A percentile compares a stretch with the other conserved stretches of the same genome.
Evolutionary conservation across 257 asterid genomes (phyloP).

Genomic region (Forsythia viridissima): DNA sequence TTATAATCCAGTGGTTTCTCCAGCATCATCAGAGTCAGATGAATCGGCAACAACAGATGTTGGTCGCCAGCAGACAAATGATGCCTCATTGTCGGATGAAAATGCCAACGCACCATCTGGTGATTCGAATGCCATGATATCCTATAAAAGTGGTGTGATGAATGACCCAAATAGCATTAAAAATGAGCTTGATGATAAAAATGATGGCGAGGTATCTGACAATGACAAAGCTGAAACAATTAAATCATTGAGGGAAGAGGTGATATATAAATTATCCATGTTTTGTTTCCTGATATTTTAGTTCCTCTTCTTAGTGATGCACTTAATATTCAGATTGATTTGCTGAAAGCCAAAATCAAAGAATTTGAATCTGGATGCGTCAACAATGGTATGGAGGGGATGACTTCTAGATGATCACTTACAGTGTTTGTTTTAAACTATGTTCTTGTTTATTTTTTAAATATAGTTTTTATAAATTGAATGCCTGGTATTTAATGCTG

Average conservation of each 20-base stretch:
- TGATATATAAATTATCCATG: slow-evolving; percentile 25
- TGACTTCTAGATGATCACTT: slow-evolving; percentile 17
- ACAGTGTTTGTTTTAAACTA: not conserved
- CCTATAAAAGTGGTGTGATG: slow-evolving; percentile 21
- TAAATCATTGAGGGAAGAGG: slow-evolving; percentile 70
- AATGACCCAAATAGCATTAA: slow-evolving; percentile 30
- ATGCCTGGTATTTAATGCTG: slow-evolving; percentile 24
- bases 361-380: slow-evolving; percentile 49
- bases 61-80: slow-evolving; percentile 33
- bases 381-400: slow-evolving; percentile 48
- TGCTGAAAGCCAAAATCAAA: slow-evolving; percentile 57
- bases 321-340: slow-evolving; percentile 55
- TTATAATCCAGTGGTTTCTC: slow-evolving; percentile 54
- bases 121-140: slow-evolving; percentile 24
- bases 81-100: slow-evolving; percentile 42
- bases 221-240: slow-evolving; percentile 47
- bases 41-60: slow-evolving; percentile 44
- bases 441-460: slow-evolving; percentile 14
- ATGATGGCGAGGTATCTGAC: slow-evolving; percentile 34
- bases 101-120: slow-evolving; percentile 26
- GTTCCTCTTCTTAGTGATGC: slow-evolving; percentile 26
- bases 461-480: slow-evolving; percentile 1
- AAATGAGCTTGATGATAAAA: slow-evolving; percentile 33
- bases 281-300: slow-evolving; percentile 13
- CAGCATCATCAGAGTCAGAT: slow-evolving; percentile 60